phyloP scores from a whole-genome alignment of 2,329 filamentous ascomycete species.

The Xenoacremonium recifei region DNA sequence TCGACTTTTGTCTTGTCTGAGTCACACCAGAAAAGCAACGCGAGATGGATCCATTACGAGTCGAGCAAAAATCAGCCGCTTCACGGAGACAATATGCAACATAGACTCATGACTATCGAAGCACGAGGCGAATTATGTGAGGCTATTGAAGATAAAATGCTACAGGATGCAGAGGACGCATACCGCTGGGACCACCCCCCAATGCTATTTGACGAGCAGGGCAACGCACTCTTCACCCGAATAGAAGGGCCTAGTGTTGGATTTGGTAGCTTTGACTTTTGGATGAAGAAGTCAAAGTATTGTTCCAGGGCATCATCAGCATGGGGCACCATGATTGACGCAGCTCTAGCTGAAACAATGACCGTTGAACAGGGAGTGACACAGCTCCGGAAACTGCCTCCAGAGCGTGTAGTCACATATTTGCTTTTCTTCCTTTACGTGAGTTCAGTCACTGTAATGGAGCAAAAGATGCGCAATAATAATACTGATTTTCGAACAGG shows the following conservation, averaged over 20 bases:
- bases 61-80: not conserved
- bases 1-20: not conserved
- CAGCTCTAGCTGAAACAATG: too few species aligned
- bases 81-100: not conserved
- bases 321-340: too few species aligned
- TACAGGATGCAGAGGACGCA: not conserved
- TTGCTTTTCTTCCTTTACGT: too few species aligned
- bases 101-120: not conserved
- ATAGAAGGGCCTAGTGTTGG: not conserved
- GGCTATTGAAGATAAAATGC: not conserved
- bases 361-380: too few species aligned
- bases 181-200: not conserved
- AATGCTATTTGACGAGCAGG: not conserved
- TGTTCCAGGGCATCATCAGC: too few species aligned
- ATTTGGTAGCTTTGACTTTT: not conserved
- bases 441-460: too few species aligned
- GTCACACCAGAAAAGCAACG: not conserved
- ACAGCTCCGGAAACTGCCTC: too few species aligned
- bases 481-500: too few species aligned
- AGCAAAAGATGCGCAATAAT: too few species aligned
- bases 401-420: too few species aligned
- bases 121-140: not conserved
- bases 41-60: conserved; percentile 2
- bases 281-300: too few species aligned
- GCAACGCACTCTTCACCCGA: not conserved